Percentiles rank a stretch among this genome's conserved stretches.
Conservation (phyloP, 768 basidiomycete genomes). For the Mycena crocata region DNA sequence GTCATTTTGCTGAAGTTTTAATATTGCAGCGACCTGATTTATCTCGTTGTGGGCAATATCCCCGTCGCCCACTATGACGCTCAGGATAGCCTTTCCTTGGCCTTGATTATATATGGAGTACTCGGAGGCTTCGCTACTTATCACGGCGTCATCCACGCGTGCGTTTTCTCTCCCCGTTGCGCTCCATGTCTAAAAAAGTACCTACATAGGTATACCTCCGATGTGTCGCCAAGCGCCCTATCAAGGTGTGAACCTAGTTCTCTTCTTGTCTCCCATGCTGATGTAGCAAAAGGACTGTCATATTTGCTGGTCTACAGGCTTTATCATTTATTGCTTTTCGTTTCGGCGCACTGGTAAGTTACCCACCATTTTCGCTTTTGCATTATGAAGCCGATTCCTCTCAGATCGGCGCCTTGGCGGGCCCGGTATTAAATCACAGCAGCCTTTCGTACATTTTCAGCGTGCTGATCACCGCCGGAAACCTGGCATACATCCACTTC, state of each 20-base stretch:
- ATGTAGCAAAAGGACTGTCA: neutral
- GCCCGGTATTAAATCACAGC: neutral
- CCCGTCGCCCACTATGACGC: no score
- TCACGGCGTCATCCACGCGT: constrained; percentile 20
- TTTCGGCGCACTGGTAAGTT: constrained; percentile 4
- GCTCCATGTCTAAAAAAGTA: neutral
- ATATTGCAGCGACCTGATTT: constrained; percentile 7
- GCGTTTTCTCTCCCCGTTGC: neutral
- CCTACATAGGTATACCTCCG: constrained; percentile 14
- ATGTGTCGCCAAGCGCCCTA: neutral
- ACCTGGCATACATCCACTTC: no score
- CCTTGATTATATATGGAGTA: constrained; percentile 9
- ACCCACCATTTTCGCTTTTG: neutral
- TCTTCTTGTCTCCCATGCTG: neutral
- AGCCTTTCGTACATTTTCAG: no score
- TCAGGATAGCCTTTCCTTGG: constrained; percentile 10
- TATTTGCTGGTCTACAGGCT: constrained; percentile 6
- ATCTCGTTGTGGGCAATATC: neutral
- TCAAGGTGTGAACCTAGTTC: neutral
- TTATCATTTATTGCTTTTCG: neutral
- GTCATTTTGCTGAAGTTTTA: no score
- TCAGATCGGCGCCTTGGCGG: neutral
- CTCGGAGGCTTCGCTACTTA: constrained; percentile 23
- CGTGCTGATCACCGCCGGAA: no score
- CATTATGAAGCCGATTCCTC: no score